Conservation (phyloP, 2,329 filamentous ascomycete species). For the Dactylella cylindrospora region DNA sequence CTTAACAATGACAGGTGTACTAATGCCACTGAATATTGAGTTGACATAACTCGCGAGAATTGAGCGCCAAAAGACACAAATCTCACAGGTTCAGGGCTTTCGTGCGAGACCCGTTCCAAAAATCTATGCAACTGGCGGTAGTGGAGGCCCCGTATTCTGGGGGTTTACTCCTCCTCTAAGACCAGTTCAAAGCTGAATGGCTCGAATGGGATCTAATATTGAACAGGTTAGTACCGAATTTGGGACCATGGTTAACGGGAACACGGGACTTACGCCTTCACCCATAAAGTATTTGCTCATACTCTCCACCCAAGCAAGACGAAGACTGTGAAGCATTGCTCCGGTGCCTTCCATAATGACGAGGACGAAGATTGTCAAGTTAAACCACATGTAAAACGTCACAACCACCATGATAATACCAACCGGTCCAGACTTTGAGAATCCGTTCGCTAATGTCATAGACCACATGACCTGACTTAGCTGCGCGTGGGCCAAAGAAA, state of each 20-base stretch:
- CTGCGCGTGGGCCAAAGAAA: slow-evolving; percentile 97
- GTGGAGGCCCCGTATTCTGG: not conserved
- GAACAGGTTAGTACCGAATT: slow-evolving; percentile 5
- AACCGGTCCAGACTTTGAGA: slow-evolving; percentile 64
- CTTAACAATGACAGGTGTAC: too few relatives aligned
- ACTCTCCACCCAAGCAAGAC: slow-evolving; percentile 94
- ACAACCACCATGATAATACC: slow-evolving; percentile 80
- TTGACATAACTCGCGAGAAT: too few relatives aligned
- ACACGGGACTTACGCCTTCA: slow-evolving; percentile 34
- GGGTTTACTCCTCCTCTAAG: slow-evolving; percentile 78
- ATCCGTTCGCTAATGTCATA: slow-evolving; percentile 85
- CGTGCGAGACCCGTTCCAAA: not conserved
- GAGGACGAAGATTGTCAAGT: slow-evolving; percentile 74
- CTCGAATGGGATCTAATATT: slow-evolving; percentile 66
- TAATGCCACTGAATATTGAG: too few relatives aligned
- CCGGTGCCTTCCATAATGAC: slow-evolving; percentile 96
- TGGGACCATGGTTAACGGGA: too few relatives aligned
- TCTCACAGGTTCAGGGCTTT: too few relatives aligned
- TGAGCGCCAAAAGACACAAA: too few relatives aligned
- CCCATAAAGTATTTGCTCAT: slow-evolving; percentile 73
- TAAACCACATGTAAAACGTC: slow-evolving; percentile 87
- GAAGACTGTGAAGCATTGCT: slow-evolving; percentile 89
- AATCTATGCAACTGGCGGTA: not conserved
- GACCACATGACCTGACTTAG: slow-evolving; percentile 92
- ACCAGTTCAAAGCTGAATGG: slow-evolving; percentile 85